Conservation (phyloP, 2,329 filamentous ascomycete genomes). For the Phyllosticta citribraziliensis region DNA sequence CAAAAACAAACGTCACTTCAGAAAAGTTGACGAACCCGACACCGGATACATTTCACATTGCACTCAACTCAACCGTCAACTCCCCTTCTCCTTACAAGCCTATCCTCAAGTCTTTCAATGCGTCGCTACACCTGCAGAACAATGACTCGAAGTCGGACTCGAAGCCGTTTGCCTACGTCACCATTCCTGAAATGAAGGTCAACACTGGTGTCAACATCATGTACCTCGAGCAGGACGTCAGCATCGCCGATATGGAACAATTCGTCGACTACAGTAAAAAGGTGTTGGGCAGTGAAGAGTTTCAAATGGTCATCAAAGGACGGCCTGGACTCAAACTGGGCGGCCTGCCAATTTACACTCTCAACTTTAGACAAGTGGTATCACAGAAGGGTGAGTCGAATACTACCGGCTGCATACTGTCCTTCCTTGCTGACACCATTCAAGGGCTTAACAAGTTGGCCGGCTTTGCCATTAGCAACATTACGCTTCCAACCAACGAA, state of each 20-base stretch:
- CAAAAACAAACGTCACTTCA: conserved; percentile 40
- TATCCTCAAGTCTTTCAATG: conserved; percentile 44
- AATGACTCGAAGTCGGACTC: conserved; percentile 20
- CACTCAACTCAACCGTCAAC: conserved; percentile 39
- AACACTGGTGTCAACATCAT: conserved; percentile 28
- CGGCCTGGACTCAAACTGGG: conserved; percentile 43
- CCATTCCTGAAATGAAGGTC: conserved; percentile 35
- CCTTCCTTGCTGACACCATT: not conserved
- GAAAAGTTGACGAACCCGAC: conserved; percentile 43
- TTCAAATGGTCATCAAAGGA: conserved; percentile 42
- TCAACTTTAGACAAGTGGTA: conserved; percentile 48
- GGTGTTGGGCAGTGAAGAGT: conserved; percentile 39
- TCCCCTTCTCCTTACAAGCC: conserved; percentile 44
- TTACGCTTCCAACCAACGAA: conserved; percentile 19
- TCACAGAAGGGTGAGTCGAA: conserved; percentile 44
- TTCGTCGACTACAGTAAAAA: conserved; percentile 42
- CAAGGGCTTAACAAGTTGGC: conserved; percentile 49
- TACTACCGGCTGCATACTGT: not conserved
- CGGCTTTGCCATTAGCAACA: conserved; percentile 38
- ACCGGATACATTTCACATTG: conserved; percentile 38
- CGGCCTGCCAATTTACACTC: conserved; percentile 37
- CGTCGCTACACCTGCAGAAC: conserved; percentile 37
- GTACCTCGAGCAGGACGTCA: conserved; percentile 34
- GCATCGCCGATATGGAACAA: conserved; percentile 33
- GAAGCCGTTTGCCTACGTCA: conserved; percentile 34